Evolutionary conservation across 805 yeast species (phyloP).

Genomic region (Candida tibetensis): DNA sequence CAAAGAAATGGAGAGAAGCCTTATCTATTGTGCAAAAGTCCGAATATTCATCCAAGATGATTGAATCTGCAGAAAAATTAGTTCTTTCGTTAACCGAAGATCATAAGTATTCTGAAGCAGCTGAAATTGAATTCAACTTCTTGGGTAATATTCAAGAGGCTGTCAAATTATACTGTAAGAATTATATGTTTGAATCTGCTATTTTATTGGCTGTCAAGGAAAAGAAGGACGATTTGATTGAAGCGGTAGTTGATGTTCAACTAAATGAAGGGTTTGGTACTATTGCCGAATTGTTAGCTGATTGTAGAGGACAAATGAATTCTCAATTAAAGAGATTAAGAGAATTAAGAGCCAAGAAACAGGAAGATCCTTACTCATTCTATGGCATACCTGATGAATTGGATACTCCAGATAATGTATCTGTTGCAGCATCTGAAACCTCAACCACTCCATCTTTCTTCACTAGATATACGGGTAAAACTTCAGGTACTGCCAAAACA

Average conservation of each 20-base stretch:
- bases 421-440: slow-evolving; percentile 91
- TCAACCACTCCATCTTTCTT: slow-evolving; percentile 90
- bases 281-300: slow-evolving; percentile 88
- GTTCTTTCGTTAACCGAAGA: slow-evolving; percentile 60
- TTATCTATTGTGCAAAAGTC: slow-evolving; percentile 52
- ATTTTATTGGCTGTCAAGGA: slow-evolving; percentile 57
- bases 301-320: slow-evolving; percentile 78
- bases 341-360: slow-evolving; percentile 80
- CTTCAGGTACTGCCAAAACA: slow-evolving; percentile 92
- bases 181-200: slow-evolving; percentile 73
- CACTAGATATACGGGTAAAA: slow-evolving; percentile 95
- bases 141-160: slow-evolving; percentile 62
- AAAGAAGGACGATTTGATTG: slow-evolving; percentile 45
- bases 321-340: slow-evolving; percentile 83
- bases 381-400: slow-evolving; percentile 60
- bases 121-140: slow-evolving; percentile 64
- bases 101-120: slow-evolving; percentile 77
- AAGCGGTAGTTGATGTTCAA: slow-evolving; percentile 63
- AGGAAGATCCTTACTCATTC: slow-evolving; percentile 80
- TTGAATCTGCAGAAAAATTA: slow-evolving; percentile 55
- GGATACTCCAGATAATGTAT: slow-evolving; percentile 89
- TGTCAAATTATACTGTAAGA: slow-evolving; percentile 66
- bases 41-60: slow-evolving; percentile 37
- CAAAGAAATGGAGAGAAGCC: slow-evolving; percentile 85
- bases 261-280: slow-evolving; percentile 85